Base-by-base conservation (phyloP, 352 stramenopile species). In the Phytophthora brassicae region DNA sequence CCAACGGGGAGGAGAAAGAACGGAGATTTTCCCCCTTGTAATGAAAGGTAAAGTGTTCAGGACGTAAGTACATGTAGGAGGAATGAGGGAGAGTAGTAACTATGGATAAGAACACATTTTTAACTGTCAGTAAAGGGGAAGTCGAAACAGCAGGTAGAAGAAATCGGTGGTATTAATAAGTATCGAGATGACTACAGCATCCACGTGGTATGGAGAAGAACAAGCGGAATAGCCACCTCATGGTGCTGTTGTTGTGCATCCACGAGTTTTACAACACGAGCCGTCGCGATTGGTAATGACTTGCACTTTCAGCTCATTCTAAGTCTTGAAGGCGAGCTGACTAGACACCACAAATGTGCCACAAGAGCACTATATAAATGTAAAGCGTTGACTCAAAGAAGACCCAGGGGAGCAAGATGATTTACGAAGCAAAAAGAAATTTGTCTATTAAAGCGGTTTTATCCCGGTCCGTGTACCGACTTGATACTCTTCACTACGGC, bases 1-100 rank as follows among this genome's bases (percentile, higher is more conserved):
- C 44, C 31, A 36, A 22, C 31, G 39, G 36, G 41, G 19, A 4
- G 17, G 28, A 16, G 36, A 20, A 31, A 31, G 11, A 36, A n/a
- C 35, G 22, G 36, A 54, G 26, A 53, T 29, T 52, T 33, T 57
- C n/a, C n/a, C 14, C 35, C 9, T 43, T 11, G 36, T n/a, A 22
- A 20, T 33, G 17, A 11, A 60, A 70, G 45, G 22, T 31, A 41
- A 66, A 65, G 47, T 69, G 48, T 6, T 11, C 17, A 53, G 36
- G 46, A 54, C 28, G 16, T 41, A 4, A 22, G 36, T n/a, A 42
- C 12, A 14, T 7, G n/a, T 43, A 1, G 13, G 38, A 44, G 38
- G n/a, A n/a, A n/a, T n/a, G 38, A 44, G 38, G 38, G 38, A 23
- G 38, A 44, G 38, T 1, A 26, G 38, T 44, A 44, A 44, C 17